phyloP scores from a whole-genome alignment of 805 yeast species.

The Candida andamanensis region DNA sequence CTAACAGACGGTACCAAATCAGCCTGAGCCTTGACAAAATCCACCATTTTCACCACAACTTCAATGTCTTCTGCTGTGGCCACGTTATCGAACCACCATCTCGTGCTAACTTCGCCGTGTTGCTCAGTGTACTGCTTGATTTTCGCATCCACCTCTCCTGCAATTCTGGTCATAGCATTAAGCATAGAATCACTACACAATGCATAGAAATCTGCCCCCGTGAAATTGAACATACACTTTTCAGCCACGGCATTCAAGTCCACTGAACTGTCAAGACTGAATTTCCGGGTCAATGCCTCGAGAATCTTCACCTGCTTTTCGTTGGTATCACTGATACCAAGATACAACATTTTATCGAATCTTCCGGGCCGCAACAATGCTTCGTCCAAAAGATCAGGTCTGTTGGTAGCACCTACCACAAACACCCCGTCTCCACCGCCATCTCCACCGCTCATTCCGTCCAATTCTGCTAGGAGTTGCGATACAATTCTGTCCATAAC shows the following conservation, averaged over 20 bases:
- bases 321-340: constrained; percentile 89
- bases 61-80: constrained; percentile 63
- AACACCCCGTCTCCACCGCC: constrained; percentile 74
- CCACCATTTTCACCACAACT: constrained; percentile 65
- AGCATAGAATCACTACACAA: constrained; percentile 93
- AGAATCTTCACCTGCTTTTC: constrained; percentile 83
- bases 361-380: constrained; percentile 91
- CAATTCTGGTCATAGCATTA: constrained; percentile 91
- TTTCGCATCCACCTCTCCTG: constrained; percentile 66
- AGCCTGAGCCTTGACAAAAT: constrained; percentile 69
- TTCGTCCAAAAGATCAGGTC: constrained; percentile 93
- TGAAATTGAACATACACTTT: constrained; percentile 79
- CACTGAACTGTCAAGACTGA: constrained; percentile 55
- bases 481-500: constrained; percentile 99
- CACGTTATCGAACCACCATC: constrained; percentile 88
- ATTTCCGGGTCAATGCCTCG: constrained; percentile 84
- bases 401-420: constrained; percentile 97
- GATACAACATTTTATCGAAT: constrained; percentile 89
- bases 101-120: constrained; percentile 47
- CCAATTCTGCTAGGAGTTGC: constrained; percentile 88
- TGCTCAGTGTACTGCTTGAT: constrained; percentile 46
- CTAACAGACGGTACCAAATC: constrained; percentile 83
- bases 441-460: constrained; percentile 87
- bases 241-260: constrained; percentile 56
- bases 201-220: constrained; percentile 98